Evolutionary conservation across 1,284 basidiomycete genomes (phyloP).

Genomic region (Thecaphora frezii): DNA sequence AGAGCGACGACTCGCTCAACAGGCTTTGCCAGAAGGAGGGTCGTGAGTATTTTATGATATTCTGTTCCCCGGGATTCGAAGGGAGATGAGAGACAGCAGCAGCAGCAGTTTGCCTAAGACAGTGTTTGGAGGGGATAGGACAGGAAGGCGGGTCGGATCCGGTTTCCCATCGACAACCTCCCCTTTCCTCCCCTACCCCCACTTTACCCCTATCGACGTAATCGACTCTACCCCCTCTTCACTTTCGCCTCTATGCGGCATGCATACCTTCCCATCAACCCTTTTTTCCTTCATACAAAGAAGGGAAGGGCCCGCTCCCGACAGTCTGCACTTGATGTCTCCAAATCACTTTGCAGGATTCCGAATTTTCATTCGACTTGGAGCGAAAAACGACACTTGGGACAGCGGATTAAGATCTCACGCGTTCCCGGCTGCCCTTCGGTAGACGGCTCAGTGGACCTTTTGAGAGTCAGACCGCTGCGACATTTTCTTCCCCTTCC

Average conservation of each 20-base stretch:
- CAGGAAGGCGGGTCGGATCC: too few relatives aligned
- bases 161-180: too few relatives aligned
- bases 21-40: conserved; percentile 92
- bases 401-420: conserved; percentile 54
- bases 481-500: conserved; percentile 26
- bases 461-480: conserved; percentile 56
- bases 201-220: too few relatives aligned
- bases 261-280: too few relatives aligned
- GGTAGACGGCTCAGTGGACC: conserved; percentile 33
- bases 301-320: conserved; percentile 35
- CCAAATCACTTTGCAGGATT: conserved; percentile 50
- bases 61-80: not conserved
- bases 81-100: not conserved
- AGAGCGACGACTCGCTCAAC: conserved; percentile 97
- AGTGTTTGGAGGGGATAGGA: too few relatives aligned
- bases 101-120: too few relatives aligned
- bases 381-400: conserved; percentile 45
- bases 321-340: conserved; percentile 53
- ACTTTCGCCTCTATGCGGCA: too few relatives aligned
- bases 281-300: too few relatives aligned
- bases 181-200: too few relatives aligned
- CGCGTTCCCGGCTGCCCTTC: conserved; percentile 23
- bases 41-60: conserved; percentile 68
- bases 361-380: conserved; percentile 41
- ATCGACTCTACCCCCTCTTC: too few relatives aligned